A percentile compares a stretch with the other conserved stretches of the same genome.
Evolutionary conservation across 2,329 filamentous ascomycete genomes (phyloP).

Genomic region (Fusarium graminum): DNA sequence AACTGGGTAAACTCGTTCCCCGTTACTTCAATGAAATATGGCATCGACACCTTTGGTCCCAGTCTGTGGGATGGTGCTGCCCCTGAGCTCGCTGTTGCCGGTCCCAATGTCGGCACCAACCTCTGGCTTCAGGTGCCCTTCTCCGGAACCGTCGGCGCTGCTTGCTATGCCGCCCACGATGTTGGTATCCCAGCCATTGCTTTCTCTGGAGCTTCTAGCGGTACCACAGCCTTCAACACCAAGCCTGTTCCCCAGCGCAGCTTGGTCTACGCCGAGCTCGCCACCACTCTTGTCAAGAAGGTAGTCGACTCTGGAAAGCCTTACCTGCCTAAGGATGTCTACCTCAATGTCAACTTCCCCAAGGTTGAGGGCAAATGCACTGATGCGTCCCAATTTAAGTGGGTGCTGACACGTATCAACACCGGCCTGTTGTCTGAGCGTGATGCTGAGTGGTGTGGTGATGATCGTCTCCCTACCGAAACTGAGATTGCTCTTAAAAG

Average conservation of each 20-base stretch:
- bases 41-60: conserved; percentile 68
- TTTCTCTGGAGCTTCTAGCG: conserved; percentile 69
- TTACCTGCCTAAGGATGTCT: conserved; percentile 71
- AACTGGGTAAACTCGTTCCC: conserved; percentile 82
- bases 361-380: conserved; percentile 65
- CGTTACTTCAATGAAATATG: conserved; percentile 72
- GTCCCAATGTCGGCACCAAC: conserved; percentile 72
- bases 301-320: conserved; percentile 69
- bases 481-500: conserved; percentile 61
- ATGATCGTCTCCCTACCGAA: conserved; percentile 70
- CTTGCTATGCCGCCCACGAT: conserved; percentile 67
- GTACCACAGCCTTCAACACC: conserved; percentile 66
- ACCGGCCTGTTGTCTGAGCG: conserved; percentile 63
- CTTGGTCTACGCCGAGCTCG: conserved; percentile 73
- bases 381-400: conserved; percentile 68
- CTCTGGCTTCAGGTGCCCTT: conserved; percentile 67
- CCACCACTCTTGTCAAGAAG: conserved; percentile 67
- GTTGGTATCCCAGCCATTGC: conserved; percentile 74
- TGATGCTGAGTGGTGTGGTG: conserved; percentile 71
- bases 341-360: conserved; percentile 79
- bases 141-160: conserved; percentile 77
- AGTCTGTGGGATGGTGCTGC: conserved; percentile 64
- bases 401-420: conserved; percentile 73
- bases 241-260: conserved; percentile 66
- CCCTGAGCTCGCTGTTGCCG: conserved; percentile 74